Percentiles rank a stretch among this genome's conserved stretches.
Conservation (phyloP, 2,329 filamentous ascomycete genomes). For the Microsporum audouinii region DNA sequence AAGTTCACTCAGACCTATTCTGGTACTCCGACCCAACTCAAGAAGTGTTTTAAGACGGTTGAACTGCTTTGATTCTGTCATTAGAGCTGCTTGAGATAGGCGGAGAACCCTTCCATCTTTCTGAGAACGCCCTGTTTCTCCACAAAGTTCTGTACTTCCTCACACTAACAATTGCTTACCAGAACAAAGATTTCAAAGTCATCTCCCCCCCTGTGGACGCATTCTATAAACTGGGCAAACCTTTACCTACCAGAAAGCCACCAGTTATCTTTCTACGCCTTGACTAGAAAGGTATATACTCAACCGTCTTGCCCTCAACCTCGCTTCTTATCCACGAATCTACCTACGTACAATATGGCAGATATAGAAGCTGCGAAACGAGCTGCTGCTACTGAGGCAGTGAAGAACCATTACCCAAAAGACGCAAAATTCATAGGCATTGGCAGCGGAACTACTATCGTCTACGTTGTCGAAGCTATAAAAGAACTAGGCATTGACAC, state of each 20-base stretch:
- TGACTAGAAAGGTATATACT: not conserved
- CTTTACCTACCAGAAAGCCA: not conserved
- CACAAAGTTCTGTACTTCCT: not conserved
- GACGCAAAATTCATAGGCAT: conserved; percentile 51
- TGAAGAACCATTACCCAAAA: conserved; percentile 49
- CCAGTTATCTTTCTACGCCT: not conserved
- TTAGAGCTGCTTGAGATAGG: not conserved
- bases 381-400: conserved; percentile 47
- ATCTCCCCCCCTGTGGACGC: not conserved
- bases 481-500: conserved; percentile 37
- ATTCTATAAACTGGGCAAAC: not conserved
- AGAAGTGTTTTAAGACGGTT: not conserved
- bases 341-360: conserved; percentile 21
- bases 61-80: not conserved
- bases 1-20: too few species aligned
- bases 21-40: not conserved
- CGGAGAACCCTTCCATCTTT: not conserved
- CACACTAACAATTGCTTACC: not conserved
- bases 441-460: conserved; percentile 53
- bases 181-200: not conserved
- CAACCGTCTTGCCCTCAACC: not conserved
- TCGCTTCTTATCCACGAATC: not conserved
- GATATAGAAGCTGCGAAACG: conserved; percentile 49
- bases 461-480: conserved; percentile 58
- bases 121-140: not conserved